Percentiles rank a stretch among this genome's conserved stretches.
These are phyloP conservation scores for Ogataea pilisensis DNA, from an alignment of 805 yeast genomes.

Conservation along the genomic window DNA sequence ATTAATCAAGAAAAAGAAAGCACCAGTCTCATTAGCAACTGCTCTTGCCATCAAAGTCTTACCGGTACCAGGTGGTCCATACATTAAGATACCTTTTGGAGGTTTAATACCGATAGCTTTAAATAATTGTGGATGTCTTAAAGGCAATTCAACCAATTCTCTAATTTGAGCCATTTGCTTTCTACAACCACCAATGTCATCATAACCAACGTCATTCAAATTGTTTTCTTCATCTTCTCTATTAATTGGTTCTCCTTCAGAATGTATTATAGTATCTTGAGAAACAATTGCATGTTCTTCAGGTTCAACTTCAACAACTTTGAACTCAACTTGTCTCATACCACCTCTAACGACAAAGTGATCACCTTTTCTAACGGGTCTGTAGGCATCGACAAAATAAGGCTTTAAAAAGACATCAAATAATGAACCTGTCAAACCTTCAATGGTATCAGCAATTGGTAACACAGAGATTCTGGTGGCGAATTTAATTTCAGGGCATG, in stretches of 20 bases:
- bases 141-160: conserved; percentile 95
- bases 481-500: conserved; percentile 97
- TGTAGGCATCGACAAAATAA: conserved; percentile 96
- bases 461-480: conserved; percentile 91
- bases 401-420: conserved; percentile 97
- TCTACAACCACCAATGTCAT: conserved; percentile 98
- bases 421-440: conserved; percentile 93
- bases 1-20: conserved; percentile 94
- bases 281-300: conserved; percentile 97
- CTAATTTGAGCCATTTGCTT: conserved; percentile 99
- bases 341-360: conserved; percentile 96
- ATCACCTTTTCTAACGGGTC: conserved; percentile 98
- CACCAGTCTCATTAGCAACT: conserved; percentile 99
- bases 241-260: conserved; percentile 98
- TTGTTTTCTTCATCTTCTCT: conserved; percentile 98
- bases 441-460: conserved; percentile 97
- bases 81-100: conserved; percentile 96
- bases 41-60: conserved; percentile 99
- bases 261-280: conserved; percentile 96
- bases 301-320: conserved; percentile 97
- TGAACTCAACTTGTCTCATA: conserved; percentile 98
- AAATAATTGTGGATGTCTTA: conserved; percentile 97
- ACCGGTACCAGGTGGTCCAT: conserved; percentile 99
- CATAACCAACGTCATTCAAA: conserved; percentile 96
- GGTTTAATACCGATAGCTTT: conserved; percentile 98